Percentiles rank a stretch among this genome's conserved stretches.
Conservation (phyloP, 1,284 basidiomycete species). For the Thelephora terrestris region DNA sequence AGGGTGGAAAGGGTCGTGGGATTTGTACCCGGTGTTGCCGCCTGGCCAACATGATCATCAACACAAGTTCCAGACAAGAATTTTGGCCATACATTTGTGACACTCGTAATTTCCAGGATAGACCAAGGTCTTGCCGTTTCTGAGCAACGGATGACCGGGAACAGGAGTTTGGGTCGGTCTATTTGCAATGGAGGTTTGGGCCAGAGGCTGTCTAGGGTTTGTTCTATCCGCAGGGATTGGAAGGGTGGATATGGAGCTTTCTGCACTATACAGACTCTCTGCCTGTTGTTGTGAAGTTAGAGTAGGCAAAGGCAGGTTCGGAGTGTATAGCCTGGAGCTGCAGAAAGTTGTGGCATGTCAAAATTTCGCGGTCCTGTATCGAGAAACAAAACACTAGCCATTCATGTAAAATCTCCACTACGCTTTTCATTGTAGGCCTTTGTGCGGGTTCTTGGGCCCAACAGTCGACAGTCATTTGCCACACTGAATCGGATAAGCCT, state of each 20-base stretch:
- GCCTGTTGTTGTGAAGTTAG: too few relatives aligned
- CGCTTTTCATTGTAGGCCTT: background rate
- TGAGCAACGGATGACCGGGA: slow-evolving; percentile 55
- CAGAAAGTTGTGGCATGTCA: too few relatives aligned
- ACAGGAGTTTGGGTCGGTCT: slow-evolving; percentile 51
- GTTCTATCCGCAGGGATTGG: too few relatives aligned
- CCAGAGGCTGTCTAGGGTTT: slow-evolving; percentile 12
- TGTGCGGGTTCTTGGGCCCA: background rate
- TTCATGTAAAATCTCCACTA: background rate
- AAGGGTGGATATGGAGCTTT: too few relatives aligned
- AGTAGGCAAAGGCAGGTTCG: too few relatives aligned
- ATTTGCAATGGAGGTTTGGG: slow-evolving; percentile 19
- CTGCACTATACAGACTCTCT: too few relatives aligned
- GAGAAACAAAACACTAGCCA: too few relatives aligned
- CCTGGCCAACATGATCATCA: slow-evolving; percentile 32
- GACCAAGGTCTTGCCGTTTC: slow-evolving; percentile 48
- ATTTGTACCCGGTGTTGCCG: slow-evolving; percentile 62
- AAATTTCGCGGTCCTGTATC: slow-evolving; percentile 14
- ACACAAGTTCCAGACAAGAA: background rate
- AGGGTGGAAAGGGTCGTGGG: slow-evolving; percentile 51
- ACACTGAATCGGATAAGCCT: background rate
- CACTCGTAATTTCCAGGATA: slow-evolving; percentile 55
- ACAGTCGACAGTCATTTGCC: background rate
- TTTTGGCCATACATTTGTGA: slow-evolving; percentile 32
- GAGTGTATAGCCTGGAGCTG: too few relatives aligned